Base-by-base conservation (phyloP, 768 basidiomycete genomes). In the Lactarius sanguifluus region DNA sequence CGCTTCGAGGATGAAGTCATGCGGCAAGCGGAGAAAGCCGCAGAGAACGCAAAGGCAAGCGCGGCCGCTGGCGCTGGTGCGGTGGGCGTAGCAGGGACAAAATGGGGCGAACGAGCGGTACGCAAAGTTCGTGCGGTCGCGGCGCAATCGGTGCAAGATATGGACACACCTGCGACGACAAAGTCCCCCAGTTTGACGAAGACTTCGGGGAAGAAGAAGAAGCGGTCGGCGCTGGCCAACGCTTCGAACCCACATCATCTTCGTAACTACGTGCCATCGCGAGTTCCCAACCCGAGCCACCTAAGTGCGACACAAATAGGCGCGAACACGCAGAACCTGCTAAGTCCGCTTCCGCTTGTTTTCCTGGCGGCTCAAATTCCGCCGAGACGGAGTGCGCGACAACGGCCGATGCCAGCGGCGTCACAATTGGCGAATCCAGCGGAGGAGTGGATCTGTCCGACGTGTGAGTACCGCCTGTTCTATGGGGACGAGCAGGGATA, bases 231-330 rank as follows among this genome's bases (percentile, higher is more conserved):
- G 5, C 81, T 94, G 38, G 94, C 94, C 55, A 96, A 97, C 75
- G 94, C 93, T 55, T 91, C 92, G 61, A 97, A 98, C 74, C 95
- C 94, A 3, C 96, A 98, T 77, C 96, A 97, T 78, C 82, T 96
- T 65, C 83, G 90, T 73, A 98, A 98, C 79, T 98, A 95, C 78
- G 86, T 95, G 54, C 92, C 94, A 18, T 94, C 93, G 54, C 83
- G 92, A 18, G 78, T 93, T 61, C 88, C 92, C 4, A 72, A 76
- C 72, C 69, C 73, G 45, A 80, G 77, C 40, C 76, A 76, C 58
- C 72, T 75, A 56, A 78, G 75, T 73, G 65, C 76, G 32, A 75
- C 77, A n/a, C 80, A 81, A 67, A 73, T 77, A 58, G 76, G 74
- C 52, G 76, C 77, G 65, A 80, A 78, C 59, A 75, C 80, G 69